Evolutionary conservation across 1,284 basidiomycete genomes (phyloP).

Genomic region (Ceratobasidium sp.): DNA sequence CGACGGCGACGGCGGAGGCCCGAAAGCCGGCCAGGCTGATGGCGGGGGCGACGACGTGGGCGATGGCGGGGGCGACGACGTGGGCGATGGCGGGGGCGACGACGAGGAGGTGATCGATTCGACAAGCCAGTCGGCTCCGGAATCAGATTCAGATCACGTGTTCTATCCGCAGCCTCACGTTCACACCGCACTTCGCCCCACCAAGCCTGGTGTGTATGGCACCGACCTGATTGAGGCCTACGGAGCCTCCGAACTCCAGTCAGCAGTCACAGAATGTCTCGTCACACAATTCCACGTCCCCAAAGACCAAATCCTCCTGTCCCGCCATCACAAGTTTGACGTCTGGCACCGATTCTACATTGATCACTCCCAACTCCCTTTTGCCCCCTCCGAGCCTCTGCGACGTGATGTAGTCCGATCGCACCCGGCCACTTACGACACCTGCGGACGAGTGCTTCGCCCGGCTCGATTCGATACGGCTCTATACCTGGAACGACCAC

Average conservation of each 20-base stretch:
- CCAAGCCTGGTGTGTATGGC: not conserved
- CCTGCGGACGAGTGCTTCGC: not conserved
- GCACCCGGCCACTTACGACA: not conserved
- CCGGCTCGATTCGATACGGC: not conserved
- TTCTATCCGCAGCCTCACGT: not conserved
- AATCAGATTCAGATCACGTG: not conserved
- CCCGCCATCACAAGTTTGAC: not conserved
- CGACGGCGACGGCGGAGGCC: not conserved
- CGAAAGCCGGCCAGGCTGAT: not conserved
- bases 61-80: not conserved
- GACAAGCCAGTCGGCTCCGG: not conserved
- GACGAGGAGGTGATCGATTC: not conserved
- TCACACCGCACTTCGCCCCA: not conserved
- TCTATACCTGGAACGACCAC: not conserved
- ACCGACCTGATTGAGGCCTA: not conserved
- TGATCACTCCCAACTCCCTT: not conserved
- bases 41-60: not conserved
- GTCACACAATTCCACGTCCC: not conserved
- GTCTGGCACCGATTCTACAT: constrained; percentile 1
- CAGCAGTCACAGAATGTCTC: not conserved
- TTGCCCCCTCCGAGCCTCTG: constrained; percentile 4
- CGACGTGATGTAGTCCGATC: constrained; percentile 1
- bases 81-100: too few species aligned
- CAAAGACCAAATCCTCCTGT: not conserved
- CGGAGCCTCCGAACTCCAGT: not conserved